These are phyloP conservation scores for Candida glaebosa DNA, from an alignment of 805 yeast species.

Conservation along the genomic window DNA sequence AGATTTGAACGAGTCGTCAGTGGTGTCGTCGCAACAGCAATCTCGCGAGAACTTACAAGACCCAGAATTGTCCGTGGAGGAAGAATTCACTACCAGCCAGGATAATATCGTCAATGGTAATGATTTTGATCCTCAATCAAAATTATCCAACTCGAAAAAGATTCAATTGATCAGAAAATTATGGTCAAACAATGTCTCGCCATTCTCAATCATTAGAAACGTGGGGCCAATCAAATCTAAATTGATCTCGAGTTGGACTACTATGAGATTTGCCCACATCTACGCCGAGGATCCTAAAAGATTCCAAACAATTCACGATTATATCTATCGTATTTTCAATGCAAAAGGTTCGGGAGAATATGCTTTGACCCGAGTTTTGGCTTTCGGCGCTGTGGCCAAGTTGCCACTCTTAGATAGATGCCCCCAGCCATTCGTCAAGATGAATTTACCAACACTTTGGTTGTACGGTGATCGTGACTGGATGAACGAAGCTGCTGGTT, in stretches of 20 bases:
- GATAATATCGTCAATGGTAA: slow-evolving; percentile 20
- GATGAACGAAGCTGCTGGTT: slow-evolving; percentile 66
- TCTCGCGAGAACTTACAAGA: slow-evolving; percentile 14
- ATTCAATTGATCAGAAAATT: slow-evolving; percentile 35
- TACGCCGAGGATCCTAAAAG: slow-evolving; percentile 27
- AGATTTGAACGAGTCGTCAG: slow-evolving; percentile 11
- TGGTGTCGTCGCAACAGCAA: slow-evolving; percentile 10
- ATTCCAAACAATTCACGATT: slow-evolving; percentile 47
- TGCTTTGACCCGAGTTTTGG: slow-evolving; percentile 57
- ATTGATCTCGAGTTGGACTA: slow-evolving; percentile 52
- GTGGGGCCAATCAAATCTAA: slow-evolving; percentile 55
- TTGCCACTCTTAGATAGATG: slow-evolving; percentile 55
- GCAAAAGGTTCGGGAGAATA: slow-evolving; percentile 63
- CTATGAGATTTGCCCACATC: slow-evolving; percentile 40
- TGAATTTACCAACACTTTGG: slow-evolving; percentile 51
- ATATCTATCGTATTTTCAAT: slow-evolving; percentile 50
- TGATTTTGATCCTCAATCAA: slow-evolving; percentile 8
- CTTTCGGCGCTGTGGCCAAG: slow-evolving; percentile 56
- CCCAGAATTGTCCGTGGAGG: slow-evolving; percentile 11
- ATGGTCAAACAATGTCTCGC: slow-evolving; percentile 56
- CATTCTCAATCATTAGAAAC: slow-evolving; percentile 48
- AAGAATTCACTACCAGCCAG: slow-evolving; percentile 20
- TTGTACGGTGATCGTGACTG: slow-evolving; percentile 67
- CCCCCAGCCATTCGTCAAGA: slow-evolving; percentile 37
- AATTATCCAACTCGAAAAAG: slow-evolving; percentile 13